phyloP scores from a whole-genome alignment of 768 basidiomycete genomes.

The Suillus alpinus region DNA sequence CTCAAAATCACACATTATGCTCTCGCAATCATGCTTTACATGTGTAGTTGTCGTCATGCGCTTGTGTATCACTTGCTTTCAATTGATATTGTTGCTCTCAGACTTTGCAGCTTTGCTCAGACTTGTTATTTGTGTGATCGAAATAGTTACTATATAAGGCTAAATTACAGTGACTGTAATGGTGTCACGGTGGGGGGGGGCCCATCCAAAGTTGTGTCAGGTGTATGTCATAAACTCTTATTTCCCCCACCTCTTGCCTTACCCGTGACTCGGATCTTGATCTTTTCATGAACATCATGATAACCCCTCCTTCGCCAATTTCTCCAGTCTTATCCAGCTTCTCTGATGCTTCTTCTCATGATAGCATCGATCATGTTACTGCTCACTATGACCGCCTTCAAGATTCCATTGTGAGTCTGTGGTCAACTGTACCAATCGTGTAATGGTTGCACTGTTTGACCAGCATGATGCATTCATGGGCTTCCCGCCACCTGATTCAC shows the following conservation, averaged over 20 bases:
- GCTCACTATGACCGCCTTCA: background rate
- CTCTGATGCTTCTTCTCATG: background rate
- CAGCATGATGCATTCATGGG: slow-evolving; percentile 15
- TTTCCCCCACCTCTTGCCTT: background rate
- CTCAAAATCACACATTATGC: too few relatives aligned
- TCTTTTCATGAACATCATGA: background rate
- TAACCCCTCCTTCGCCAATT: background rate
- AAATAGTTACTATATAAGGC: background rate
- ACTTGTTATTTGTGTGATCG: background rate
- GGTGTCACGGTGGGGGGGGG: background rate
- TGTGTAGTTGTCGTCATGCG: background rate
- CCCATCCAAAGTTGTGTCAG: background rate
- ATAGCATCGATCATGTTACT: background rate
- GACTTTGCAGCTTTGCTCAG: too few relatives aligned
- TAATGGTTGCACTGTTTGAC: slow-evolving; percentile 15
- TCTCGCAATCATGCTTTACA: too few relatives aligned
- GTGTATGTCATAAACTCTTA: background rate
- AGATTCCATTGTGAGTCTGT: slow-evolving; percentile 8
- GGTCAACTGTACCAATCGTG: slow-evolving; percentile 18
- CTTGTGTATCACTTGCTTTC: background rate
- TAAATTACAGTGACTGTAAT: background rate
- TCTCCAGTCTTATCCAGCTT: background rate
- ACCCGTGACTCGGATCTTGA: background rate
- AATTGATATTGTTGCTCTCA: background rate
- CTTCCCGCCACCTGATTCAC: slow-evolving; percentile 5